phyloP scores from a whole-genome alignment of 225 moss, liverwort and hornwort genomes.

The Lunularia cruciata region DNA sequence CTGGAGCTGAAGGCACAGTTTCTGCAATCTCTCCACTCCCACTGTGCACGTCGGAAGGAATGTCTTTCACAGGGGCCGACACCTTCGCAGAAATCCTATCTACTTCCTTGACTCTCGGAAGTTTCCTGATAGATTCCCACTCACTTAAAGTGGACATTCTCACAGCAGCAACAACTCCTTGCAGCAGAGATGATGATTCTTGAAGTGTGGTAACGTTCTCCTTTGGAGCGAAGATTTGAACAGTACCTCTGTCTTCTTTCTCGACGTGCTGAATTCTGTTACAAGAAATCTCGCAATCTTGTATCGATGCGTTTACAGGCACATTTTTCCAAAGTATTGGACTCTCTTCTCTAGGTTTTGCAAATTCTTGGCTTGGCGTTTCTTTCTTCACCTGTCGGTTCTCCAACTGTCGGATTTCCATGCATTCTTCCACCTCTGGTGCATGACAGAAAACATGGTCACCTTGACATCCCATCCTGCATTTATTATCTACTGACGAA shows the following conservation, averaged over 20 bases:
- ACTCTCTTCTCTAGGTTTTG: conserved; percentile 14
- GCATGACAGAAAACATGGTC: conserved; percentile 18
- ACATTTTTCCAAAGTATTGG: conserved; percentile 3
- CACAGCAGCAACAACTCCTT: neutral
- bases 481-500: conserved; percentile 2
- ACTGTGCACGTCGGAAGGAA: conserved; percentile 4
- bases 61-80: conserved; percentile 16
- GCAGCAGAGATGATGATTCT: conserved; percentile 4
- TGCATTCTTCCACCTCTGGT: conserved; percentile 51
- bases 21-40: conserved; percentile 9
- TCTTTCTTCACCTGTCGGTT: conserved; percentile 15
- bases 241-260: conserved; percentile 9
- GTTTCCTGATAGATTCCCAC: conserved; percentile 6
- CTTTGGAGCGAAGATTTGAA: neutral
- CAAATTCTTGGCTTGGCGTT: conserved; percentile 20
- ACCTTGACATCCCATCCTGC: conserved; percentile 9
- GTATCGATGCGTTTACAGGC: neutral
- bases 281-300: conserved; percentile 8
- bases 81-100: conserved; percentile 2
- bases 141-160: conserved; percentile 20
- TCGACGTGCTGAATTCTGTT: neutral
- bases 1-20: conserved; percentile 10
- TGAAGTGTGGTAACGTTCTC: neutral
- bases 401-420: conserved; percentile 23
- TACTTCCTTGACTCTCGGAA: conserved; percentile 23